These are phyloP conservation scores for Sergeia podlipaevii DNA, from an alignment of 208 protist genomes.

Conservation along the genomic window DNA sequence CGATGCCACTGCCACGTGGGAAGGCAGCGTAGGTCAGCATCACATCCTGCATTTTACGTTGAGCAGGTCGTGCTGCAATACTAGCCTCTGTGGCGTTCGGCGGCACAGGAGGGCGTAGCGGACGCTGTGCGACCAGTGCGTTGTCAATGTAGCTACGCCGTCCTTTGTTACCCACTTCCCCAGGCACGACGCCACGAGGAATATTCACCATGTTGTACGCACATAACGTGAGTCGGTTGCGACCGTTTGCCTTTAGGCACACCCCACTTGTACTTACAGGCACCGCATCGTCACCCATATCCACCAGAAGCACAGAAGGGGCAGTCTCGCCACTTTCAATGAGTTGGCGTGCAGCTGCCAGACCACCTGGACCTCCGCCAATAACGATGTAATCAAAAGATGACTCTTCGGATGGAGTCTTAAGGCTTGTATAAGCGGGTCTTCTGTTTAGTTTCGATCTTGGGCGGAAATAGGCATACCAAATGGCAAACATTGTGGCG, in stretches of 20 bases:
- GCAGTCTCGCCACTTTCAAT: constrained; percentile 10
- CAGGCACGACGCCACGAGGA: background rate
- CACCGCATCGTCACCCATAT: constrained; percentile 37
- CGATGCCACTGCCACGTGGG: constrained; percentile 41
- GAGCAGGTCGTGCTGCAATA: background rate
- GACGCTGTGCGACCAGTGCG: background rate
- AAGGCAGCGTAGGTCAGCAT: constrained; percentile 34
- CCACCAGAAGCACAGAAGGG: constrained; percentile 45
- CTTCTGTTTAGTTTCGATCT: no score
- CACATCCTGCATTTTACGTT: constrained; percentile 2
- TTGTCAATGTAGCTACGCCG: background rate
- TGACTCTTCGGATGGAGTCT: constrained; percentile 11
- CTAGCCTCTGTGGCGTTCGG: background rate
- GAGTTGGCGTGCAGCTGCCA: constrained; percentile 46
- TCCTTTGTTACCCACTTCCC: background rate
- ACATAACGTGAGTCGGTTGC: constrained; percentile 31
- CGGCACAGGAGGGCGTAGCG: no score
- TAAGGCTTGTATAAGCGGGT: constrained; percentile 20
- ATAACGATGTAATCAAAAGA: constrained; percentile 75
- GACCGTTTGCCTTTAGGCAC: constrained; percentile 3
- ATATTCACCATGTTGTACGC: constrained; percentile 23
- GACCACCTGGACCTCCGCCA: constrained; percentile 68
- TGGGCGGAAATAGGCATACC: constrained; percentile 31
- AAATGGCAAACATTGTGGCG: no score
- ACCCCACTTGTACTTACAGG: background rate